Conservation (phyloP, 768 basidiomycete species). For the Boletus rubescentipes region DNA sequence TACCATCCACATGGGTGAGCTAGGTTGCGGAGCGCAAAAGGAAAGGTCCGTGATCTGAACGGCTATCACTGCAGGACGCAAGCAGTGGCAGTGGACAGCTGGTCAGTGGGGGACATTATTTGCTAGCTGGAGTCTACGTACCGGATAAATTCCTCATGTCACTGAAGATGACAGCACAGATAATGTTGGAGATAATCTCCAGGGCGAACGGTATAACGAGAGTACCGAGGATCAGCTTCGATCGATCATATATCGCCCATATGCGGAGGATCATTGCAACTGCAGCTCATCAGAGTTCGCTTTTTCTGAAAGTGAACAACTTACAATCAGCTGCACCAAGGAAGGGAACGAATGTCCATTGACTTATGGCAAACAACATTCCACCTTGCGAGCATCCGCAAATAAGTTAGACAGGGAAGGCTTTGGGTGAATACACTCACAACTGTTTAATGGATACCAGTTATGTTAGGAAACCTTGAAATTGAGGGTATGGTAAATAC, state of each 20-base stretch:
- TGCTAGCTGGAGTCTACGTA: neutral
- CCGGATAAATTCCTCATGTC: neutral
- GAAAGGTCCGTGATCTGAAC: neutral
- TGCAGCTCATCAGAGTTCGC: too few species aligned
- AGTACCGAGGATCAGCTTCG: neutral
- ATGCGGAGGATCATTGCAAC: neutral
- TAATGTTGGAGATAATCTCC: neutral
- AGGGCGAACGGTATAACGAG: neutral
- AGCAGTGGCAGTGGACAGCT: neutral
- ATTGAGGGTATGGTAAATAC: too few species aligned
- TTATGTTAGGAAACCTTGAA: too few species aligned
- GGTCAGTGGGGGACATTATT: neutral
- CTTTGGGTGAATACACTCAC: too few species aligned
- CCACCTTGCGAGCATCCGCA: too few species aligned
- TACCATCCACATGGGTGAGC: neutral
- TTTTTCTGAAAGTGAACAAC: too few species aligned
- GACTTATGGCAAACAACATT: too few species aligned
- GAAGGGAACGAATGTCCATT: too few species aligned
- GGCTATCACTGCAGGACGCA: neutral
- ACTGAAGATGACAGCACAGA: neutral
- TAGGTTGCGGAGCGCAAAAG: neutral
- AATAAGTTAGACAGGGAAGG: too few species aligned
- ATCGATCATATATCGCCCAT: neutral
- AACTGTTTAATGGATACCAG: too few species aligned
- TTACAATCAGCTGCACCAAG: too few species aligned